Evolutionary conservation across 2,329 filamentous ascomycete species (phyloP).

Genomic region (Intubia oerlemansii): DNA sequence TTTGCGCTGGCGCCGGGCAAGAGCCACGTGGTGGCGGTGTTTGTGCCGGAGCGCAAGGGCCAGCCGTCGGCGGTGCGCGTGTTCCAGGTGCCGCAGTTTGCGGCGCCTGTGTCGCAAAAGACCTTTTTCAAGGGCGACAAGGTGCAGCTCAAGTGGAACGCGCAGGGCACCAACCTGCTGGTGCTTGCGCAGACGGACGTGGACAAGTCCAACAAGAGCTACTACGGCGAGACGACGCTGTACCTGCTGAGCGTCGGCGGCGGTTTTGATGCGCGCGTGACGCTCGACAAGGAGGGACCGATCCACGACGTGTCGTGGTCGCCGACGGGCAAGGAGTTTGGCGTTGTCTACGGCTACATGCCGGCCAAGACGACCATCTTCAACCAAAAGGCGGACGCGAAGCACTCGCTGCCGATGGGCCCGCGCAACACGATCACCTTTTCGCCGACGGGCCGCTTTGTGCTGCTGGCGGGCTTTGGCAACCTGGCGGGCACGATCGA

Average conservation of each 20-base stretch:
- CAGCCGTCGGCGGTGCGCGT: constrained; percentile 88
- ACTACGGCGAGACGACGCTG: constrained; percentile 95
- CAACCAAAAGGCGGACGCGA: constrained; percentile 65
- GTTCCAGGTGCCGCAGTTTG: constrained; percentile 80
- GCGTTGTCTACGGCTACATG: constrained; percentile 95
- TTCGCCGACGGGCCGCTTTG: constrained; percentile 82
- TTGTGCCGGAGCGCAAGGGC: constrained; percentile 89
- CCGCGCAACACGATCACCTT: constrained; percentile 92
- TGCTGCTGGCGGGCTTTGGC: constrained; percentile 86
- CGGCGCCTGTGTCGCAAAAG: constrained; percentile 73
- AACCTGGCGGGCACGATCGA: constrained; percentile 97
- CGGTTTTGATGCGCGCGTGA: constrained; percentile 76
- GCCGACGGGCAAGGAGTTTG: constrained; percentile 92
- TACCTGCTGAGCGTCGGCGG: constrained; percentile 87
- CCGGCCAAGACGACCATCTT: constrained; percentile 98
- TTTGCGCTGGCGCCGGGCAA: constrained; percentile 81
- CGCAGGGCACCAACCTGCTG: constrained; percentile 71
- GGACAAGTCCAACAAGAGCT: constrained; percentile 96
- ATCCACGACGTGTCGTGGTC: constrained; percentile 97
- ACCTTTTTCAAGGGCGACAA: constrained; percentile 99
- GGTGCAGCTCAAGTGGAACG: constrained; percentile 97
- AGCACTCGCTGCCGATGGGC: constrained; percentile 66
- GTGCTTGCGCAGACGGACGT: constrained; percentile 95
- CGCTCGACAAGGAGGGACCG: constrained; percentile 88
- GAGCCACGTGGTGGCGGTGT: constrained; percentile 82